These are phyloP conservation scores for Bipolaris sorokiniana DNA, from an alignment of 2,329 filamentous ascomycete species.

Conservation along the genomic window DNA sequence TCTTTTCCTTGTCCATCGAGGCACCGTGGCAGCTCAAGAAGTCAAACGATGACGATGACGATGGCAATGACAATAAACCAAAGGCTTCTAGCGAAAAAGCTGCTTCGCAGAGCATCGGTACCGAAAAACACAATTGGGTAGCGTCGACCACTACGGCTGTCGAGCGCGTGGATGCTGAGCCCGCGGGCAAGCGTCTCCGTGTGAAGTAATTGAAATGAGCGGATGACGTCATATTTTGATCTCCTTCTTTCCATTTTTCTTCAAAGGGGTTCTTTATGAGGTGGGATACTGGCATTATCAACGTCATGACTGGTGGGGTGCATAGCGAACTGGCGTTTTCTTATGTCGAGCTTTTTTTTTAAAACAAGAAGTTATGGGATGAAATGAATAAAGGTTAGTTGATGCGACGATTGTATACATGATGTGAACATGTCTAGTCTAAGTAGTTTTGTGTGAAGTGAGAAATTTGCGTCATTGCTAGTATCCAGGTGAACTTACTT, in stretches of 20 bases:
- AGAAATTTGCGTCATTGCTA: too few relatives aligned
- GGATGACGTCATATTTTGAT: background rate
- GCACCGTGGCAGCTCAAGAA: conserved; percentile 39
- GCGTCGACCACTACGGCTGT: conserved; percentile 6
- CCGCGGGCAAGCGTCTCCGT: conserved; percentile 33
- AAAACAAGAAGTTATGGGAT: too few relatives aligned
- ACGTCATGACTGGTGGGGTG: too few relatives aligned
- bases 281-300: too few relatives aligned
- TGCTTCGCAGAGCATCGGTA: background rate
- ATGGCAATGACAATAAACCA: background rate
- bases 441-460: background rate
- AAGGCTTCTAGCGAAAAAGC: background rate
- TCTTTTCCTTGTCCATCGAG: conserved; percentile 47
- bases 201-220: conserved; percentile 16
- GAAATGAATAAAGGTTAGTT: too few relatives aligned
- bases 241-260: background rate
- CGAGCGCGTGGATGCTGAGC: conserved; percentile 16
- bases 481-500: too few relatives aligned
- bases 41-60: background rate
- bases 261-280: background rate
- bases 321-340: too few relatives aligned
- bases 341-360: too few relatives aligned
- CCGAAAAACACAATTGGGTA: conserved; percentile 30
- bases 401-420: background rate
- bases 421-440: too few relatives aligned